Conservation (phyloP, 192 early-diverging fungal species). For the Gamsiella multidivaricata region DNA sequence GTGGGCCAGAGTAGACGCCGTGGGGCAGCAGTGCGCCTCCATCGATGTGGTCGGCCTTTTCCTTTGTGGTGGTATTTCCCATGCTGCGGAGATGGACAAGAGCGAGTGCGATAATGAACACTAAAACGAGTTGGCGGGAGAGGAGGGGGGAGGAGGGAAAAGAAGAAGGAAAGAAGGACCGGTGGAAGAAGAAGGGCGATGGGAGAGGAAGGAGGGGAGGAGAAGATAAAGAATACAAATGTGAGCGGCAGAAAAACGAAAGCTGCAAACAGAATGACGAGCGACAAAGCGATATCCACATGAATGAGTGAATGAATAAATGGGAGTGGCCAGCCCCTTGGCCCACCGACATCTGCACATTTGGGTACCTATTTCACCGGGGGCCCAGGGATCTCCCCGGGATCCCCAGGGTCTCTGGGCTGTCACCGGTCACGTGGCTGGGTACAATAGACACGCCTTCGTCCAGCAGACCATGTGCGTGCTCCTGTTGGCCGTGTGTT, state of each 20-base stretch:
- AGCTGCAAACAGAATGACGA: neutral
- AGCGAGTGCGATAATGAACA: neutral
- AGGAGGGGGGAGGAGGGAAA: neutral
- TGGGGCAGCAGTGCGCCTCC: constrained; percentile 72
- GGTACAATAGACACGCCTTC: too few species aligned
- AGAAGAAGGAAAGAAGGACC: neutral
- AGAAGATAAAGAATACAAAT: neutral
- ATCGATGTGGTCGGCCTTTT: constrained; percentile 65
- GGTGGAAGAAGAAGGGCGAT: neutral
- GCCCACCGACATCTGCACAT: too few species aligned
- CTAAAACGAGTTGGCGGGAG: too few species aligned
- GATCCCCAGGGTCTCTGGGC: too few species aligned
- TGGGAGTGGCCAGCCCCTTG: too few species aligned
- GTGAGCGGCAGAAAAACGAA: neutral
- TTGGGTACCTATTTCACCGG: too few species aligned
- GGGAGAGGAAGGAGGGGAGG: neutral
- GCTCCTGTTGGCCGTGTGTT: too few species aligned
- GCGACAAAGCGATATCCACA: neutral
- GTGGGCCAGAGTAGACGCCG: constrained; percentile 75
- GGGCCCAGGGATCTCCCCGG: too few species aligned
- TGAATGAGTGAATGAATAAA: neutral
- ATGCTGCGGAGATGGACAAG: constrained; percentile 18
- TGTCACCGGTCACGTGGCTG: too few species aligned
- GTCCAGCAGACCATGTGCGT: too few species aligned
- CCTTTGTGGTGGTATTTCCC: constrained; percentile 58